phyloP scores from a whole-genome alignment of 192 early-diverging fungal species.

The Backusella macrospora region DNA sequence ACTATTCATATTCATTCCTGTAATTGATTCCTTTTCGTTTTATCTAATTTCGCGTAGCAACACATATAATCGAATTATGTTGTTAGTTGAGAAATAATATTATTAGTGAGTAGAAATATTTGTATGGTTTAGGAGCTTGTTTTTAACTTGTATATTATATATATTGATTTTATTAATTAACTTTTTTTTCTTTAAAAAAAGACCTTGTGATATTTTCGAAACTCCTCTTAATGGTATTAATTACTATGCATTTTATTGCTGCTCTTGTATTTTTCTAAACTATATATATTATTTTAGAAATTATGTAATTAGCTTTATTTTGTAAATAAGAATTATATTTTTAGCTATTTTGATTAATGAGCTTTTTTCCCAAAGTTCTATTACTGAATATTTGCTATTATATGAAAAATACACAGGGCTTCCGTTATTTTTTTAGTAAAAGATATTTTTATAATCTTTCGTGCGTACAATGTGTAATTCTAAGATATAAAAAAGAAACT shows the following conservation, averaged over 20 bases:
- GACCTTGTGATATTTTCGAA: not conserved
- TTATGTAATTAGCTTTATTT: slow-evolving; percentile 1
- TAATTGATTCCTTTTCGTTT: not conserved
- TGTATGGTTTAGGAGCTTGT: not conserved
- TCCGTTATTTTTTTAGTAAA: too few relatives aligned
- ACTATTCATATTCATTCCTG: not conserved
- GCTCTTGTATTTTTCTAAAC: not conserved
- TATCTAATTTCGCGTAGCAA: not conserved
- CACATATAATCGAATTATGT: not conserved
- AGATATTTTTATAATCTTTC: too few relatives aligned
- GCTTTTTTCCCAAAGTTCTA: too few relatives aligned
- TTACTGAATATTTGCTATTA: too few relatives aligned
- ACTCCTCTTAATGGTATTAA: slow-evolving; percentile 2
- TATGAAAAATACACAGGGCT: too few relatives aligned
- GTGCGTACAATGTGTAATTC: not conserved
- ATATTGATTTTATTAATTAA: too few relatives aligned
- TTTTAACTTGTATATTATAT: not conserved
- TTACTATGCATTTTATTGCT: not conserved
- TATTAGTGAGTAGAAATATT: not conserved
- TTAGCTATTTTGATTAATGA: too few relatives aligned
- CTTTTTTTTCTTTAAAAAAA: not conserved
- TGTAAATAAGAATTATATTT: too few relatives aligned
- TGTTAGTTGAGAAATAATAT: not conserved
- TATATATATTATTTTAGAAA: slow-evolving; percentile 10
- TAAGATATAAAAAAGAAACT: not conserved